Base-by-base conservation (phyloP, 306 rosid genomes). In the Acacia confusa region DNA sequence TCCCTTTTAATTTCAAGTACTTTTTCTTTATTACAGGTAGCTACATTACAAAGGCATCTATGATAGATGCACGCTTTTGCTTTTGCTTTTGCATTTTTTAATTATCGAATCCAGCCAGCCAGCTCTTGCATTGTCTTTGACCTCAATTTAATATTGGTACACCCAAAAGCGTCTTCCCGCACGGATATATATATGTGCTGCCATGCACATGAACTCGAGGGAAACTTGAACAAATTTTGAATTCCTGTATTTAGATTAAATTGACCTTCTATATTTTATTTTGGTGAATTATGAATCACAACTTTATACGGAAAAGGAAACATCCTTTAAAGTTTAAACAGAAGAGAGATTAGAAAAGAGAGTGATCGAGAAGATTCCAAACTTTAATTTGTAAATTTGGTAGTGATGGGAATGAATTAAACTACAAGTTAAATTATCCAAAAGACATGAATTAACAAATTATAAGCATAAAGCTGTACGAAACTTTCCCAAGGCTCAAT, bases 31-130 rank as follows among this genome's bases (percentile, higher is more conserved):
- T 60, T 60, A 34, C 41, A 32, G 78, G 43, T 63, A 22, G 52
- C 36, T 69, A 41, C 32, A 45, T 32, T 44, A 71, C 32, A 79
- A 45, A 5, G 76, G 70, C 73, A 25, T 77, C n/a, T 50, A 17
- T 3, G 22, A 50, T 50, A 17, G 30, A 50, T 68, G 57, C 17
- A 50, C 30, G 45, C 64, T 72, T 16, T 70, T 41, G 52, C 6
- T 12, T 40, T 38, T 68, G 0, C 52, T 47, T 14, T 69, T 69
- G n/a, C 30, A 13, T n/a, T 43, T 69, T 22, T 70, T 12, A 70
- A 43, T 22, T 13, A 11, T 12, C 15, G 28, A 24, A n/a, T 66
- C 24, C 19, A 66, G 72, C 50, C 40, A n/a, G 24, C 75, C 25
- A 25, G 66, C 66, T 70, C 57, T 43, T 70, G 44, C 15, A 17